These are phyloP conservation scores for Globisporangium paroecandrum DNA, from an alignment of 352 stramenopile genomes.

Conservation along the genomic window DNA sequence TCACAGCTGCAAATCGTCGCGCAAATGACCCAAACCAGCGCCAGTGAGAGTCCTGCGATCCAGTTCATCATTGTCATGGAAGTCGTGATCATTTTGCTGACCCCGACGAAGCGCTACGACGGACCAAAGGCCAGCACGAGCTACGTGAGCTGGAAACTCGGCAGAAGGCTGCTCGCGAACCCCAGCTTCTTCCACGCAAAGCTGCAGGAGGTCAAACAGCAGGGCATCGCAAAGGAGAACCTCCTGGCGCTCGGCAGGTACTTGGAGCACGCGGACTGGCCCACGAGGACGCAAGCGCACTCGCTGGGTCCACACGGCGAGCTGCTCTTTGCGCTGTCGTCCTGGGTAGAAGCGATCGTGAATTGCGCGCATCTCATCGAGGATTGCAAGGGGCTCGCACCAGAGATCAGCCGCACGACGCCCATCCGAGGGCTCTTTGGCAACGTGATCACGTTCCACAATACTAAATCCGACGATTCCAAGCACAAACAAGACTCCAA, in stretches of 20 bases:
- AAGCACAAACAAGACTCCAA: neutral
- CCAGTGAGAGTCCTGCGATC: slow-evolving; percentile 6
- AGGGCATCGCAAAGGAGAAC: slow-evolving; percentile 48
- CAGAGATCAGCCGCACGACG: slow-evolving; percentile 44
- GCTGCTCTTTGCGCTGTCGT: slow-evolving; percentile 45
- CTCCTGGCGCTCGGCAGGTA: slow-evolving; percentile 53
- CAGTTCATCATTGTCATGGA: slow-evolving; percentile 75
- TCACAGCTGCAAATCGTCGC: slow-evolving; percentile 2
- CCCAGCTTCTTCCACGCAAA: slow-evolving; percentile 47
- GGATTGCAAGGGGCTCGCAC: slow-evolving; percentile 39
- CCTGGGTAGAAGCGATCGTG: slow-evolving; percentile 50
- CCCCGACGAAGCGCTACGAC: slow-evolving; percentile 60
- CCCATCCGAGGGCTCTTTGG: slow-evolving; percentile 64
- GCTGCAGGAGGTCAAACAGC: slow-evolving; percentile 38
- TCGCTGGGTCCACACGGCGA: slow-evolving; percentile 22
- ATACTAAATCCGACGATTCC: slow-evolving; percentile 16
- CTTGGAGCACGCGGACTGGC: slow-evolving; percentile 51
- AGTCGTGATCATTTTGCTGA: slow-evolving; percentile 74
- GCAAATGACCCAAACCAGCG: slow-evolving; percentile 34
- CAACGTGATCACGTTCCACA: slow-evolving; percentile 51
- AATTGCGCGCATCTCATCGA: slow-evolving; percentile 37
- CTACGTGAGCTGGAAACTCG: slow-evolving; percentile 70
- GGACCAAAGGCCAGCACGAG: slow-evolving; percentile 40
- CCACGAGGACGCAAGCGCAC: slow-evolving; percentile 26
- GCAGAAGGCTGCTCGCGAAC: slow-evolving; percentile 44